These are phyloP conservation scores for Diaporthe capsici DNA, from an alignment of 2,329 filamentous ascomycete genomes.

Conservation along the genomic window DNA sequence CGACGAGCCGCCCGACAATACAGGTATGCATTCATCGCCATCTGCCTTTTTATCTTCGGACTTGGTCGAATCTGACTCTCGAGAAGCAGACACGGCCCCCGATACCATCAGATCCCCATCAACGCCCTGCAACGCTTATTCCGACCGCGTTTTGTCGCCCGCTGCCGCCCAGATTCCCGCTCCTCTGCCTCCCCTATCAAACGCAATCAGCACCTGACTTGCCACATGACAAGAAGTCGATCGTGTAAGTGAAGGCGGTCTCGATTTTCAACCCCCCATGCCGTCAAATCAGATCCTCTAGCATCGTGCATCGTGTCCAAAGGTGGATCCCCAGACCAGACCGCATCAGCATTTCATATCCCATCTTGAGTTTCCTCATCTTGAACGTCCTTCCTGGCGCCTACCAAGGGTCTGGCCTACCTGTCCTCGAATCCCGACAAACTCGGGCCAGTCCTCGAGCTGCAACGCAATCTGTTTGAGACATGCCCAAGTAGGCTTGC, in stretches of 20 bases:
- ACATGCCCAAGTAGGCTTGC: neutral
- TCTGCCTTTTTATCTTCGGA: constrained; percentile 33
- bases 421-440: constrained; percentile 16
- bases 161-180: constrained; percentile 25
- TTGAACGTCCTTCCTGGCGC: neutral
- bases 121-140: constrained; percentile 20
- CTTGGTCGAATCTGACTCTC: constrained; percentile 39
- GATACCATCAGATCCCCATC: constrained; percentile 17
- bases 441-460: neutral
- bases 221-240: constrained; percentile 39
- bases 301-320: constrained; percentile 11
- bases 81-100: constrained; percentile 3
- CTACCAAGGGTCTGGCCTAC: neutral
- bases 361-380: neutral
- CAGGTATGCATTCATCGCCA: constrained; percentile 41
- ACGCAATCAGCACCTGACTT: constrained; percentile 41
- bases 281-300: constrained; percentile 29
- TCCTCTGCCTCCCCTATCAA: constrained; percentile 24
- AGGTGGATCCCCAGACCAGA: constrained; percentile 29
- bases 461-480: neutral
- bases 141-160: constrained; percentile 37
- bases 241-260: constrained; percentile 39
- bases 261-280: constrained; percentile 16
- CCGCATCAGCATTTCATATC: constrained; percentile 20
- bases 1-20: constrained; percentile 32